Evolutionary conservation across 139 green algal genomes (phyloP).

Genomic region (Tetradesmus obliquus): DNA sequence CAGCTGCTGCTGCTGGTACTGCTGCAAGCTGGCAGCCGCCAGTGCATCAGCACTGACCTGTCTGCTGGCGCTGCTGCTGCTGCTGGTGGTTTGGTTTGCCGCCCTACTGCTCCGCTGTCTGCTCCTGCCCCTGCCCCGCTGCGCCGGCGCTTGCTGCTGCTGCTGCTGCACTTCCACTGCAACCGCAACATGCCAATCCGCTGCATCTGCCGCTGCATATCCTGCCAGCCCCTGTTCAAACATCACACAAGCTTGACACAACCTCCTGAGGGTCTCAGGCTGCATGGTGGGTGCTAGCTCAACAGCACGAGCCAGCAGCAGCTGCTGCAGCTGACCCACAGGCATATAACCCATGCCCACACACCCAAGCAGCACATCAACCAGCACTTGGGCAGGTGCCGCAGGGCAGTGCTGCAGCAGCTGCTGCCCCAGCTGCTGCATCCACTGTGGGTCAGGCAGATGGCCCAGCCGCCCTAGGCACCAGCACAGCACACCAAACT

Average conservation of each 20-base stretch:
- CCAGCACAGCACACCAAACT: conserved; percentile 35
- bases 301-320: background rate
- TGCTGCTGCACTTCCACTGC: background rate
- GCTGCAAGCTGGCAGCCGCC: background rate
- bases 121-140: background rate
- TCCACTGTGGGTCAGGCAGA: background rate
- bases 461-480: conserved; percentile 4
- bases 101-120: background rate
- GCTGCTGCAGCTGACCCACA: conserved; percentile 4
- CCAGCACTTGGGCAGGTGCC: background rate
- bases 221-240: background rate
- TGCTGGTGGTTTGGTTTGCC: background rate
- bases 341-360: background rate
- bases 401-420: background rate
- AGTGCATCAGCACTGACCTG: background rate
- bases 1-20: conserved; percentile 23
- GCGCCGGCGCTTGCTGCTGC: background rate
- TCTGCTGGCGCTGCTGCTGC: background rate
- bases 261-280: background rate
- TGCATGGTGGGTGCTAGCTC: background rate
- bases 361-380: conserved; percentile 14
- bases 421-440: background rate
- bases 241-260: background rate
- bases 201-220: background rate
- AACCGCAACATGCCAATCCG: background rate